A percentile compares a stretch with the other conserved stretches of the same genome.
Conservation (phyloP, 257 asterid species). For the Verbena officinalis region DNA sequence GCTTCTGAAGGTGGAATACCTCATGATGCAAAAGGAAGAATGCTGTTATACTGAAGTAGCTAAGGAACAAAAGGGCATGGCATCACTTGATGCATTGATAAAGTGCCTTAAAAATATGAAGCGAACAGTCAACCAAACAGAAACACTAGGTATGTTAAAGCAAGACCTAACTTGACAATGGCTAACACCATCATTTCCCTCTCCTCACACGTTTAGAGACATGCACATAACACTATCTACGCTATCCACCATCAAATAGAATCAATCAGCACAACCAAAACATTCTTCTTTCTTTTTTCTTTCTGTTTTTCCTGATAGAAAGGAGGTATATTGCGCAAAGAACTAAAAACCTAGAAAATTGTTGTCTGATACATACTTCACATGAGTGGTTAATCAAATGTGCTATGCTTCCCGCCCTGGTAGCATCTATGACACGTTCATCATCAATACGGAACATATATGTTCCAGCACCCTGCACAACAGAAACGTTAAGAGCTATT, state of each 20-base stretch:
- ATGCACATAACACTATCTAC: not conserved
- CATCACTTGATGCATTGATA: not conserved
- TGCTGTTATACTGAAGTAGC: not conserved
- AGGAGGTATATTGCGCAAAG: constrained; percentile 19
- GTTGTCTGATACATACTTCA: constrained; percentile 60
- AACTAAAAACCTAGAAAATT: constrained; percentile 18
- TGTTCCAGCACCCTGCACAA: constrained; percentile 96
- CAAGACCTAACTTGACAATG: not conserved
- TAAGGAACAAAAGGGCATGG: not conserved
- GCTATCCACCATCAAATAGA: not conserved
- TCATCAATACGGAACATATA: constrained; percentile 96
- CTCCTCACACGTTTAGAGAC: not conserved
- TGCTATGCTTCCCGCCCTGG: constrained; percentile 97
- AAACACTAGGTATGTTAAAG: not conserved
- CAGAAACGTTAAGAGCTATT: constrained; percentile 24
- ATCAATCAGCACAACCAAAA: not conserved
- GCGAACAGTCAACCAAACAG: not conserved
- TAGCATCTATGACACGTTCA: constrained; percentile 92
- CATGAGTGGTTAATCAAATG: constrained; percentile 98
- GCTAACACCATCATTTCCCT: not conserved
- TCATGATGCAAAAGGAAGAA: constrained; percentile 9
- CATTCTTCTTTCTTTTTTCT: not conserved
- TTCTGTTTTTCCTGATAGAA: not conserved
- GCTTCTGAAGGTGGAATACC: constrained; percentile 5
- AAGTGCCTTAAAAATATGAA: not conserved